These are phyloP conservation scores for Mycena vitilis DNA, from an alignment of 768 basidiomycete genomes.

Conservation along the genomic window DNA sequence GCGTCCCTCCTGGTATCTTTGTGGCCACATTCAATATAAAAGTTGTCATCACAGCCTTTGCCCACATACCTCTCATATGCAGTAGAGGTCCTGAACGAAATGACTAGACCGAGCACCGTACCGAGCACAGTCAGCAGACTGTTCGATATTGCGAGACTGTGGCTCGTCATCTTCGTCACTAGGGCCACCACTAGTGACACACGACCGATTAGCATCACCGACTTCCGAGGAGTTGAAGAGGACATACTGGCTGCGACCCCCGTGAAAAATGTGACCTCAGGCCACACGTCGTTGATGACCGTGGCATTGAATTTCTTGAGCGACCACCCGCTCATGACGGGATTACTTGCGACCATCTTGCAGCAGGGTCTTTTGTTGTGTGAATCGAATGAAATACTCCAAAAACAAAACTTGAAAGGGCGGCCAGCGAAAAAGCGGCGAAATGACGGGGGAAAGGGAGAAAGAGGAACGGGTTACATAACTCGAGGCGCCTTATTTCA, in stretches of 20 bases:
- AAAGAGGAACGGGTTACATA: constrained; percentile 6
- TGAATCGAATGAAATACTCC: not conserved
- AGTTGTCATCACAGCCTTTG: not conserved
- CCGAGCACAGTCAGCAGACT: constrained; percentile 76
- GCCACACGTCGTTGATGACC: constrained; percentile 77
- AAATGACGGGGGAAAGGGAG: not conserved
- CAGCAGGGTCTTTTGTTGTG: constrained; percentile 1
- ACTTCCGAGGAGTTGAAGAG: constrained; percentile 46
- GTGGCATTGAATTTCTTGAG: constrained; percentile 53
- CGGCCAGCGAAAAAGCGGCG: constrained; percentile 9
- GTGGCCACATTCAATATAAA: not conserved
- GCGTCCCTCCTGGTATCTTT: constrained; percentile 74
- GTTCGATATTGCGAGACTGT: constrained; percentile 63
- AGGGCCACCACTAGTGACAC: constrained; percentile 64
- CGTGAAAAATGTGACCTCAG: constrained; percentile 71
- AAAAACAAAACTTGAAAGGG: not conserved
- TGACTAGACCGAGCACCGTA: constrained; percentile 77
- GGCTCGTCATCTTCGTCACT: constrained; percentile 61
- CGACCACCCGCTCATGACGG: constrained; percentile 12
- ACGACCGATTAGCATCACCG: constrained; percentile 53
- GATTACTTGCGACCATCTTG: constrained; percentile 23
- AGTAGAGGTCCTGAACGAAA: constrained; percentile 79
- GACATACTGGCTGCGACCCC: constrained; percentile 64
- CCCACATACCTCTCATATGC: constrained; percentile 70
- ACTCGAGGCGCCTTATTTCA: not conserved